Percentiles rank a stretch among this genome's conserved stretches.
phyloP scores from a whole-genome alignment of 805 yeast genomes.

The Saturnispora serradocipensis region DNA sequence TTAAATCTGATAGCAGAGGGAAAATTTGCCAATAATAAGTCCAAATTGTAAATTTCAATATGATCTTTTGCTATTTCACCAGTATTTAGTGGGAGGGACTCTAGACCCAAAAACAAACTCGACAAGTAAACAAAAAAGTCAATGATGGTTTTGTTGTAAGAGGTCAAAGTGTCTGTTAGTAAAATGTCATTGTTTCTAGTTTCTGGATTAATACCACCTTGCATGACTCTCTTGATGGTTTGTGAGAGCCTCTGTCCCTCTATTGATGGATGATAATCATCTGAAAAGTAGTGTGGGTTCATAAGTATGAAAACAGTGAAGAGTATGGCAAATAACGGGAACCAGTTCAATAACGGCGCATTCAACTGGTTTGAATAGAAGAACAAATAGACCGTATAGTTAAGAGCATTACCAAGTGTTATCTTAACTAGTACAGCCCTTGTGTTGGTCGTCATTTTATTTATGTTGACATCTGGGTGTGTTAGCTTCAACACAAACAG shows the following conservation, averaged over 20 bases:
- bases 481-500: constrained; percentile 31
- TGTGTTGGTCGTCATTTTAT: constrained; percentile 13
- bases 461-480: constrained; percentile 17
- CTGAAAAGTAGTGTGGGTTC: constrained; percentile 24
- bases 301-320: constrained; percentile 29
- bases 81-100: constrained; percentile 25
- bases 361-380: constrained; percentile 18
- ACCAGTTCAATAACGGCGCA: constrained; percentile 23
- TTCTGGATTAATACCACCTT: constrained; percentile 51
- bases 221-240: constrained; percentile 43
- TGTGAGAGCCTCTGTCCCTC: constrained; percentile 38
- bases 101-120: constrained; percentile 30
- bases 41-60: constrained; percentile 22
- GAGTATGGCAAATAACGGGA: constrained; percentile 33
- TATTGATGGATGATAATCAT: constrained; percentile 12
- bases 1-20: constrained; percentile 72
- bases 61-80: constrained; percentile 26
- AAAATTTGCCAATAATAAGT: constrained; percentile 27
- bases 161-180: constrained; percentile 75
- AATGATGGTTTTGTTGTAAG: constrained; percentile 66
- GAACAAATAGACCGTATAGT: constrained; percentile 24
- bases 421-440: constrained; percentile 16
- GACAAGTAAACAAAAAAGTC: constrained; percentile 57
- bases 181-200: constrained; percentile 72
- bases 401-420: constrained; percentile 19